Evolutionary conservation across 2,329 filamentous ascomycete species (phyloP).

Genomic region (Herpomyces periplanetae): DNA sequence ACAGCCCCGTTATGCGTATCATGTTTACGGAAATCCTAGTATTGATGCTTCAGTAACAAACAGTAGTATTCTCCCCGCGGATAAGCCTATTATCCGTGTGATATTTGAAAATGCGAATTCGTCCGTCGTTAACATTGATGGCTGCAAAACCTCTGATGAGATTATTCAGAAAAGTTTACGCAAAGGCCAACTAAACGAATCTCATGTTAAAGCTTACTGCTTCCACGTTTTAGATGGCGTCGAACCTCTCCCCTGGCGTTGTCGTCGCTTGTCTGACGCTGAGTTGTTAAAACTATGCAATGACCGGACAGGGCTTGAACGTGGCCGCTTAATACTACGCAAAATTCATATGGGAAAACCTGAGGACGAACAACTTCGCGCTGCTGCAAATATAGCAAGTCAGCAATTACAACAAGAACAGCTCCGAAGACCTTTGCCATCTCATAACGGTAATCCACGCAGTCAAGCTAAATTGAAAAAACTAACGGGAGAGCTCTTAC

Average conservation of each 20-base stretch:
- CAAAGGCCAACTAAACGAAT: constrained; percentile 56
- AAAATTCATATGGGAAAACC: constrained; percentile 78
- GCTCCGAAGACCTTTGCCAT: constrained; percentile 8
- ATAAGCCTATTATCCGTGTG: constrained; percentile 61
- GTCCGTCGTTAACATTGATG: constrained; percentile 69
- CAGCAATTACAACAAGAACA: constrained; percentile 32
- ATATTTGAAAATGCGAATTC: constrained; percentile 70
- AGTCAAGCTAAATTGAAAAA: constrained; percentile 65
- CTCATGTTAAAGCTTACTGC: constrained; percentile 76
- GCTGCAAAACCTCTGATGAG: constrained; percentile 64
- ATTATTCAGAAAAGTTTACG: constrained; percentile 58
- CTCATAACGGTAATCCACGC: constrained; percentile 19
- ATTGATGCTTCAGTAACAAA: constrained; percentile 32
- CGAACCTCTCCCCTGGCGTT: constrained; percentile 41
- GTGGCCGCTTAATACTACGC: constrained; percentile 56
- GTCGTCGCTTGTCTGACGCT: constrained; percentile 40
- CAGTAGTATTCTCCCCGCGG: constrained; percentile 44
- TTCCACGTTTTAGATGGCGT: constrained; percentile 70
- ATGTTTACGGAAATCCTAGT: constrained; percentile 43
- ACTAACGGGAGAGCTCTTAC: constrained; percentile 51
- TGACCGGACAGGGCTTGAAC: constrained; percentile 42
- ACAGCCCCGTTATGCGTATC: constrained; percentile 19
- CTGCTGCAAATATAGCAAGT: constrained; percentile 53
- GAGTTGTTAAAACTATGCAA: constrained; percentile 74
- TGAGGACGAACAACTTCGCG: constrained; percentile 43